Evolutionary conservation across 139 green algal genomes (phyloP).

Genomic region (Astrephomene gubernaculifera): DNA sequence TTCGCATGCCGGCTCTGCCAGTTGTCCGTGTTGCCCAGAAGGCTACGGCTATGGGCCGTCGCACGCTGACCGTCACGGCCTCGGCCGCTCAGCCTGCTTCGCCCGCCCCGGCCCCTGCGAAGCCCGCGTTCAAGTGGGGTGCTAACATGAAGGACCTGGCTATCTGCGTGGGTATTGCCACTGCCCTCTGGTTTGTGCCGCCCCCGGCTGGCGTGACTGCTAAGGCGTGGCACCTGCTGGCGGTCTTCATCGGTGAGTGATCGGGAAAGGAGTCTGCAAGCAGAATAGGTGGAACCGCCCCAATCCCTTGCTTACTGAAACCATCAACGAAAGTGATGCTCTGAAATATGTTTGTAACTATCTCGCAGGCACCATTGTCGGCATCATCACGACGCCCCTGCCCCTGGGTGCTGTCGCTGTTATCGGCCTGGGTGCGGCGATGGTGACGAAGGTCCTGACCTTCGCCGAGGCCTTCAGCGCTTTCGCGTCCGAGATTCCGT

Average conservation of each 20-base stretch:
- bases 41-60: conserved; percentile 19
- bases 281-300: too few relatives aligned
- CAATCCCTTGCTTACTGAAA: too few relatives aligned
- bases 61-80: conserved; percentile 11
- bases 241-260: conserved; percentile 89
- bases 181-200: conserved; percentile 86
- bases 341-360: too few relatives aligned
- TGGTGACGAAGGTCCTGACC: conserved; percentile 96
- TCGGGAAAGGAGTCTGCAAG: too few relatives aligned
- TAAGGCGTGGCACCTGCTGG: conserved; percentile 92
- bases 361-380: conserved; percentile 78
- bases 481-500: conserved; percentile 97
- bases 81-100: conserved; percentile 23
- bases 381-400: conserved; percentile 97
- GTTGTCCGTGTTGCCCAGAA: conserved; percentile 21
- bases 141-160: conserved; percentile 89
- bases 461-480: conserved; percentile 97
- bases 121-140: conserved; percentile 83
- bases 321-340: too few relatives aligned
- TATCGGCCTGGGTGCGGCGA: conserved; percentile 92
- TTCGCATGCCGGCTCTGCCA: conserved; percentile 13
- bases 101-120: conserved; percentile 37
- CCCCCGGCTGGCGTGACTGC: conserved; percentile 81
- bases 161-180: conserved; percentile 84
- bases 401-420: conserved; percentile 97